Percentiles rank a stretch among this genome's conserved stretches.
Evolutionary conservation across 805 yeast species (phyloP).

Genomic region (Myxozyma neglecta): DNA sequence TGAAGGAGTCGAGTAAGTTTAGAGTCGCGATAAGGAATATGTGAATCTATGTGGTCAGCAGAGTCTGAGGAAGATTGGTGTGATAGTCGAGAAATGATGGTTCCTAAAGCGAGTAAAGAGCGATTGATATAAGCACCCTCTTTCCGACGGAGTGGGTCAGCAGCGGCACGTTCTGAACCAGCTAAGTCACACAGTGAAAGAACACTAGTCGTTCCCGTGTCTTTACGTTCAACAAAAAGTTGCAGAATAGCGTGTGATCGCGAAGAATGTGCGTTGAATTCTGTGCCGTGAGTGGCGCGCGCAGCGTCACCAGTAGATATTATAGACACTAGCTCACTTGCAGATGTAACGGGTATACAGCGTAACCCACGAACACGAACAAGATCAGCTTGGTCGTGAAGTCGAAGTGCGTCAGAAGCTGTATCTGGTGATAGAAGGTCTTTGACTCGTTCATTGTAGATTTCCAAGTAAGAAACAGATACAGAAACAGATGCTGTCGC

Average conservation of each 20-base stretch:
- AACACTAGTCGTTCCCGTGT: slow-evolving; percentile 43
- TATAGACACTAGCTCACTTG: slow-evolving; percentile 59
- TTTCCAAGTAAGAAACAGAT: slow-evolving; percentile 73
- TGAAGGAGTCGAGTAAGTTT: slow-evolving; percentile 86
- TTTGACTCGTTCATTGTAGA: slow-evolving; percentile 81
- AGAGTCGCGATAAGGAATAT: slow-evolving; percentile 91
- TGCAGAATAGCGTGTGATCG: slow-evolving; percentile 89
- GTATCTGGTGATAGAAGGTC: slow-evolving; percentile 60
- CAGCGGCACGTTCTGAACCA: slow-evolving; percentile 87
- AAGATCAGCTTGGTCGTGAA: slow-evolving; percentile 75
- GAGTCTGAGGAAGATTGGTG: slow-evolving; percentile 36
- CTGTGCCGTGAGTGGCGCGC: slow-evolving; percentile 84
- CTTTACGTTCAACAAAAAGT: slow-evolving; percentile 50
- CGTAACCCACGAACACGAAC: slow-evolving; percentile 66
- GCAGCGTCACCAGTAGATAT: slow-evolving; percentile 70
- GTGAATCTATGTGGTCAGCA: slow-evolving; percentile 39
- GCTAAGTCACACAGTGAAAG: slow-evolving; percentile 92
- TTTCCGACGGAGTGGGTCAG: slow-evolving; percentile 75
- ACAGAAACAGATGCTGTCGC: slow-evolving; percentile 38
- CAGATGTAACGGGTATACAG: slow-evolving; percentile 56
- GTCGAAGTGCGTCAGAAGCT: slow-evolving; percentile 57
- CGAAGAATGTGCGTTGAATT: slow-evolving; percentile 81
- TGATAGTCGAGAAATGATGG: slow-evolving; percentile 83
- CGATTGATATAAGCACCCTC: slow-evolving; percentile 94
- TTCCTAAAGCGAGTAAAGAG: slow-evolving; percentile 83